Base-by-base conservation (phyloP, 2,329 filamentous ascomycete genomes). In the Ceratocystis eucalypticola region DNA sequence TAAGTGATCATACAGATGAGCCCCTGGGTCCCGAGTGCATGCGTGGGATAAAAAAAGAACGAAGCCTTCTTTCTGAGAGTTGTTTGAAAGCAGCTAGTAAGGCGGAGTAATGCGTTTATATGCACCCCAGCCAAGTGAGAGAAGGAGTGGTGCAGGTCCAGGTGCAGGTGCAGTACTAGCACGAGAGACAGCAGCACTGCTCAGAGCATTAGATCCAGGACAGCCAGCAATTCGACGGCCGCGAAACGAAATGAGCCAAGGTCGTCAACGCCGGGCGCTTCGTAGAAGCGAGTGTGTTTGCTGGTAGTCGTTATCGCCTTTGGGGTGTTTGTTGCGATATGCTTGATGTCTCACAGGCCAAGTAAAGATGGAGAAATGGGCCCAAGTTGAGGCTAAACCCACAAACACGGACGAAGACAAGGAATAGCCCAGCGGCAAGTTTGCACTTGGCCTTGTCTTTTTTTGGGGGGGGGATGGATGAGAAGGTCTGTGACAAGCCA, bases 371-470 rank as follows among this genome's bases (percentile, higher is more conserved):
- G 25, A 59, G 12, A 59, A 59, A 59, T 33, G 28, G 53, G 25
- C 17, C 25, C 25, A 59, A 33, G 55, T 59, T 33, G 5, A 59
- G 55, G 55, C 55, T 30, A 33, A 30, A 59, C 55, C 55, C 28
- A 59, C 25, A 59, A 59, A 59, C 55, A 59, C 55, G 28, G 55
- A 59, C 28, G 28, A 59, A 37, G 55, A 59, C 55, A 59, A 59
- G 55, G 55, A 59, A 59, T 17, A 59, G 55, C 28, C 55, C 55
- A 17, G 28, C 55, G 55, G 55, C 55, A 59, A 59, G 55, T 59
- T 59, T 41, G 55, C 25, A 30, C 15, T 33, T 59, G 55, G 55
- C 28, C 28, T 59, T 33, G 25, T 17, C 25, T 30, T 30, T 50
- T 50, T 25, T 53, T 22, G 20, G 25, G 20, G 7, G 3, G 48